Base-by-base conservation (phyloP, 768 basidiomycete species). In the Clitopilus hobsonii region DNA sequence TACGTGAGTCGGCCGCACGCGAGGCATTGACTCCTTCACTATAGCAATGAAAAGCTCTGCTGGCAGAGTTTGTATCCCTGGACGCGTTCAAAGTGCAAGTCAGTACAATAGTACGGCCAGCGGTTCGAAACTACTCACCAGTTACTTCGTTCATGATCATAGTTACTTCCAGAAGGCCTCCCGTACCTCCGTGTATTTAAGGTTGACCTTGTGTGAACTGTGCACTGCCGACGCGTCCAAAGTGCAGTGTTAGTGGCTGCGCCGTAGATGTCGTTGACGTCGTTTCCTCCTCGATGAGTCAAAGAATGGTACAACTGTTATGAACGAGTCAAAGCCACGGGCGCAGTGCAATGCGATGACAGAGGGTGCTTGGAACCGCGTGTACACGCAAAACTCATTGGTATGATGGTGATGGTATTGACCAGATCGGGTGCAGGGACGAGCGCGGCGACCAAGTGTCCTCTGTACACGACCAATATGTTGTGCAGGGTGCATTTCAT, bases 41-140 rank as follows among this genome's bases (percentile, higher is more conserved):
- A 74, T 68, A 10, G 57, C 56, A 20, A 65, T 59, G 7, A 73
- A 60, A 5, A 74, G 51, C 27, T 74, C 72, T 32, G 64, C 65
- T 13, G 71, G 71, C 25, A 73, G 54, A 27, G 30, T 50, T 45
- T 60, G 55, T 25, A 63, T 45, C n/a, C 41, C 41, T 45, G 11
- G 11, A 18, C 5, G n/a, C 41, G 11, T 10, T n/a, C 18, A 45
- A 45, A 14, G 32, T 36, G 11, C 41, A 45, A 20, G 11, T 45
- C 41, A 4, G 22, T 45, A n/a, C n/a, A n/a, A n/a, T n/a, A n/a
- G n/a, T n/a, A n/a, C n/a, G n/a, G n/a, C n/a, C n/a, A n/a, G n/a
- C n/a, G n/a, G n/a, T n/a, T n/a, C n/a, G n/a, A n/a, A n/a, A n/a
- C n/a, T 36, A 36, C 32, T 36, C 13, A 36, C 32, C 32, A 36